phyloP scores from a whole-genome alignment of 2,329 filamentous ascomycete species.

The Xylaria sp. region DNA sequence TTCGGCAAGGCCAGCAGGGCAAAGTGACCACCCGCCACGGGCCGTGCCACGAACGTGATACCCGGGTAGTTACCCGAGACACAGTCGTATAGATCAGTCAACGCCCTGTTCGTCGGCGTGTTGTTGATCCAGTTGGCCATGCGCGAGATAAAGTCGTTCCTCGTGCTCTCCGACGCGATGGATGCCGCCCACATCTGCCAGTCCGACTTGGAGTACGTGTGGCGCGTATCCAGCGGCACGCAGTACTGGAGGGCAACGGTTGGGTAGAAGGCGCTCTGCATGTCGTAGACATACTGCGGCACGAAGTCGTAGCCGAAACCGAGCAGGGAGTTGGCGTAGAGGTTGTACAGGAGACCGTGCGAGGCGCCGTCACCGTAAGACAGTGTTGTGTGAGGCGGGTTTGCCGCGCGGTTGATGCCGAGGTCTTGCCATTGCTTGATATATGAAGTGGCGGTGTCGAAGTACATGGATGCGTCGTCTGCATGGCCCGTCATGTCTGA shows the following conservation, averaged over 20 bases:
- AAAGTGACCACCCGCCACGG: slow-evolving; percentile 77
- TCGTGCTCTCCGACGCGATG: slow-evolving; percentile 56
- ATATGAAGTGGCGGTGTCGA: slow-evolving; percentile 60
- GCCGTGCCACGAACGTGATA: slow-evolving; percentile 68
- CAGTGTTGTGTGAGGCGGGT: slow-evolving; percentile 63
- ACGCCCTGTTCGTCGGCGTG: slow-evolving; percentile 62
- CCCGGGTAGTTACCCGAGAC: slow-evolving; percentile 61
- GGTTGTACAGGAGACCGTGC: slow-evolving; percentile 66
- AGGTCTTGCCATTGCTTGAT: slow-evolving; percentile 66
- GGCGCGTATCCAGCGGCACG: slow-evolving; percentile 75
- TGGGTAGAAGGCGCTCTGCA: slow-evolving; percentile 72
- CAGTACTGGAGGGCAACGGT: slow-evolving; percentile 68
- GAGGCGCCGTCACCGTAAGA: slow-evolving; percentile 62
- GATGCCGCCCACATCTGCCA: slow-evolving; percentile 86
- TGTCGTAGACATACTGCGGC: slow-evolving; percentile 66
- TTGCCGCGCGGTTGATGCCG: slow-evolving; percentile 62
- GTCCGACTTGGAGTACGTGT: slow-evolving; percentile 78
- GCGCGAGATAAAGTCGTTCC: slow-evolving; percentile 59
- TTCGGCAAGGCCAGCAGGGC: slow-evolving; percentile 61
- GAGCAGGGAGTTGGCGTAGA: slow-evolving; percentile 73
- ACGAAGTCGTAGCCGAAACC: slow-evolving; percentile 63
- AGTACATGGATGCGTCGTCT: slow-evolving; percentile 54
- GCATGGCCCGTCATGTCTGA: slow-evolving; percentile 55
- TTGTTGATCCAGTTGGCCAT: slow-evolving; percentile 71
- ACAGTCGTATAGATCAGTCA: slow-evolving; percentile 75